Percentiles rank a stretch among this genome's conserved stretches.
Conservation (phyloP, 2,329 filamentous ascomycete species). For the Sporothrix mexicana region DNA sequence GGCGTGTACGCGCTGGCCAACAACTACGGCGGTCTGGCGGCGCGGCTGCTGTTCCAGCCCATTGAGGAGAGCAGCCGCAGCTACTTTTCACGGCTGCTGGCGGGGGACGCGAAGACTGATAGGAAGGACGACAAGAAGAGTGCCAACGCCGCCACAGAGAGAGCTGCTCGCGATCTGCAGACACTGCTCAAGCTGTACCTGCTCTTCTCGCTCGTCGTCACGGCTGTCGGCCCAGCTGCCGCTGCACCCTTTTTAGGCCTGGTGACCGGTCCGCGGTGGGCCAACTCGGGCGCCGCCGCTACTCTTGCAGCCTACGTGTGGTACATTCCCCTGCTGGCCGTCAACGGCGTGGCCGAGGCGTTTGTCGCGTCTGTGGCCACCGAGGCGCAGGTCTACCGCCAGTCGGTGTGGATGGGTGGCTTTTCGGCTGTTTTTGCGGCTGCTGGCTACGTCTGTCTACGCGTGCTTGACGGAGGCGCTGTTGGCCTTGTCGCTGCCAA, state of each 20-base stretch:
- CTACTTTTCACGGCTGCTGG: constrained; percentile 82
- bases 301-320: constrained; percentile 84
- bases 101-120: constrained; percentile 37
- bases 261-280: constrained; percentile 80
- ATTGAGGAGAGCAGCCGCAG: constrained; percentile 92
- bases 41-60: constrained; percentile 89
- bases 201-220: constrained; percentile 71
- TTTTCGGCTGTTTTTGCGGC: constrained; percentile 79
- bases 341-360: constrained; percentile 90
- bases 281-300: constrained; percentile 58
- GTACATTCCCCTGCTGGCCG: constrained; percentile 88
- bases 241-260: constrained; percentile 75
- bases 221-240: constrained; percentile 74
- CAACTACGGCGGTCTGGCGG: constrained; percentile 90
- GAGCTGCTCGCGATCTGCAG: constrained; percentile 60
- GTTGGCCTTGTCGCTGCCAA: constrained; percentile 85
- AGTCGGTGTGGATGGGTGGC: constrained; percentile 81
- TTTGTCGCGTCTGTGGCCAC: constrained; percentile 89
- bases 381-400: constrained; percentile 72
- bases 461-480: constrained; percentile 72
- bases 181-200: constrained; percentile 74
- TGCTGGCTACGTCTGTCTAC: constrained; percentile 76
- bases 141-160: constrained; percentile 32
- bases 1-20: constrained; percentile 91
- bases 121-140: background rate